phyloP scores from a whole-genome alignment of 495 filamentous ascomycete species.

The Rusavskia elegans region DNA sequence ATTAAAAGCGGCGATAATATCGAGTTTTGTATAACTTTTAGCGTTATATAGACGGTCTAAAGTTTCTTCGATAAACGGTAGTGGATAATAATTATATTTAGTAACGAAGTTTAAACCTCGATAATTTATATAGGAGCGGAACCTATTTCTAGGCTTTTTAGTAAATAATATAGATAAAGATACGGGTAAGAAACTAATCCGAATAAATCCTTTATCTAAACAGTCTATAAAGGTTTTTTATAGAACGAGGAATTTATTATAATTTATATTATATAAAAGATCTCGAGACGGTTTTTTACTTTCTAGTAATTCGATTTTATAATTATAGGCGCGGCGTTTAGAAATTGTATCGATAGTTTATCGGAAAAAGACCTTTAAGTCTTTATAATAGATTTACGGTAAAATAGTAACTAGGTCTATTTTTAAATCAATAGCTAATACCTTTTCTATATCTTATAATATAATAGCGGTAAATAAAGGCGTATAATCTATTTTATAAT shows the following conservation, averaged over 20 bases:
- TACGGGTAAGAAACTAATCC: background rate
- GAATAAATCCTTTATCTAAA: background rate
- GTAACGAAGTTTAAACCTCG: background rate
- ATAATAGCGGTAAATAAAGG: too few species aligned
- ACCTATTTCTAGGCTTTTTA: background rate
- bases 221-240: background rate
- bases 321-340: background rate
- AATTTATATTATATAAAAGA: background rate
- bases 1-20: conserved; percentile 14
- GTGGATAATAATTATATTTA: conserved; percentile 7
- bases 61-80: background rate
- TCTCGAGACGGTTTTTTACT: background rate
- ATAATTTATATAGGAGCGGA: background rate
- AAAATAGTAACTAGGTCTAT: too few species aligned
- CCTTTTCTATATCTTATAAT: too few species aligned
- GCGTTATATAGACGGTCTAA: background rate
- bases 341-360: too few species aligned
- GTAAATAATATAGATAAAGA: background rate
- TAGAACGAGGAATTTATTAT: background rate
- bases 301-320: background rate
- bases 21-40: background rate
- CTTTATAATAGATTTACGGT: too few species aligned
- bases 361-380: too few species aligned
- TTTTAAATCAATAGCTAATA: too few species aligned
- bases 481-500: too few species aligned